Percentiles rank a stretch among this genome's conserved stretches.
Conservation (phyloP, 1,284 basidiomycete species). For the Xerocomus minutiporus region DNA sequence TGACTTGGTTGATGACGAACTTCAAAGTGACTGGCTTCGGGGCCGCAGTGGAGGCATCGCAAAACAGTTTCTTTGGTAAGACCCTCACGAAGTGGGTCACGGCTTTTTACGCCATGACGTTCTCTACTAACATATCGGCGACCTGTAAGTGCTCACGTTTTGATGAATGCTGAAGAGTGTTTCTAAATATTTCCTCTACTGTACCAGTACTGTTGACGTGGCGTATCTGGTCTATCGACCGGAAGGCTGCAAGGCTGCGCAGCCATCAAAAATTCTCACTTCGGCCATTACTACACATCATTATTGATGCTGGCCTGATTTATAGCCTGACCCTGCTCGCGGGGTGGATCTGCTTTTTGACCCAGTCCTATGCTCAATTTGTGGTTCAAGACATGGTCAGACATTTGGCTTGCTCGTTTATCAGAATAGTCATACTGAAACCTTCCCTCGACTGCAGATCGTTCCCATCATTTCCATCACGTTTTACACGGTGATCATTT, state of each 20-base stretch:
- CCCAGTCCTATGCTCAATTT: neutral
- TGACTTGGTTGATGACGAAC: neutral
- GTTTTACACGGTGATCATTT: neutral
- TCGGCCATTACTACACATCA: neutral
- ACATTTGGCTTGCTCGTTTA: neutral
- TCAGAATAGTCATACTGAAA: neutral
- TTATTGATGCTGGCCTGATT: neutral
- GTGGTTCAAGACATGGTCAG: neutral
- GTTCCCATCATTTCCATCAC: neutral
- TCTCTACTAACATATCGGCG: conserved; percentile 3
- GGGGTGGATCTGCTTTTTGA: neutral
- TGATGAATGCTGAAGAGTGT: neutral
- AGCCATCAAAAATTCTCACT: neutral
- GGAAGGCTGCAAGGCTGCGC: neutral
- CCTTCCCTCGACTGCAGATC: neutral
- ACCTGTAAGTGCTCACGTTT: neutral
- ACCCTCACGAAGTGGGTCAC: neutral
- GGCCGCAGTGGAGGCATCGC: neutral
- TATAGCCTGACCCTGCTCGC: neutral
- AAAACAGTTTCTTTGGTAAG: neutral
- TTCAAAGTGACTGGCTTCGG: conserved; percentile 3
- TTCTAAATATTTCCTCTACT: neutral
- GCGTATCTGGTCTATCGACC: neutral
- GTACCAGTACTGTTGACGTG: neutral
- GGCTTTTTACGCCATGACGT: conserved; percentile 1